Conservation (phyloP, 352 stramenopile genomes). For the Globisporangium nodosum region DNA sequence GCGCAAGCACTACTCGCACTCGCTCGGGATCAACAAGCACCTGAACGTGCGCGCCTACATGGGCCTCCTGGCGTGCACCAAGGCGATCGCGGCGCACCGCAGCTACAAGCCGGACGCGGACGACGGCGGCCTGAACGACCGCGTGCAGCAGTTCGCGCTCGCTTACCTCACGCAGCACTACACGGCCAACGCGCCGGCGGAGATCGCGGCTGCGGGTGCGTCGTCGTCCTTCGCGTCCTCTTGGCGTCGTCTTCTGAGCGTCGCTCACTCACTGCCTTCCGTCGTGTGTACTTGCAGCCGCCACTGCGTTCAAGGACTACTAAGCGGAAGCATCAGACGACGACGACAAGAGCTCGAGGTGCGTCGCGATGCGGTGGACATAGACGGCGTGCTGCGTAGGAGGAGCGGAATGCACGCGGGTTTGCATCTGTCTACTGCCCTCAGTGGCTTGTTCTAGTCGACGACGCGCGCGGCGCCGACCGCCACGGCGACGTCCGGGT, state of each 20-base stretch:
- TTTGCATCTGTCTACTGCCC: neutral
- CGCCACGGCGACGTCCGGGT: conserved; percentile 64
- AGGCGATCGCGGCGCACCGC: conserved; percentile 38
- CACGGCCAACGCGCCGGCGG: conserved; percentile 24
- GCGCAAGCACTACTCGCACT: conserved; percentile 68
- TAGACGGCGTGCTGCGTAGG: too few species aligned
- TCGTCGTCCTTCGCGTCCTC: neutral
- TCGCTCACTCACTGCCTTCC: neutral
- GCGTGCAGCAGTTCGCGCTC: conserved; percentile 46
- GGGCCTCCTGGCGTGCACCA: conserved; percentile 48
- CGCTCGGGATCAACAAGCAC: conserved; percentile 60
- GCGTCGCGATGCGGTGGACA: too few species aligned
- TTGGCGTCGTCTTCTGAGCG: neutral
- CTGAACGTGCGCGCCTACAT: conserved; percentile 50
- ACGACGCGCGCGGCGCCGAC: conserved; percentile 51
- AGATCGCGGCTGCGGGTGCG: conserved; percentile 40
- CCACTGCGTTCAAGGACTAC: conserved; percentile 26
- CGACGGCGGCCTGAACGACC: conserved; percentile 50
- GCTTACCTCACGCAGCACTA: conserved; percentile 37
- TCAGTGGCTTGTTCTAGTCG: conserved; percentile 22
- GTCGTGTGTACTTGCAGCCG: conserved; percentile 9
- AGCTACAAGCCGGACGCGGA: conserved; percentile 39
- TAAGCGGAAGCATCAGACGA: conserved; percentile 7
- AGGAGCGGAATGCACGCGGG: neutral
- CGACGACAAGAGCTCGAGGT: neutral